Evolutionary conservation across 2,329 filamentous ascomycete genomes (phyloP), one percentile per base, ranked within the genome.

Genomic region (Aspergillus luchuensis): DNA sequence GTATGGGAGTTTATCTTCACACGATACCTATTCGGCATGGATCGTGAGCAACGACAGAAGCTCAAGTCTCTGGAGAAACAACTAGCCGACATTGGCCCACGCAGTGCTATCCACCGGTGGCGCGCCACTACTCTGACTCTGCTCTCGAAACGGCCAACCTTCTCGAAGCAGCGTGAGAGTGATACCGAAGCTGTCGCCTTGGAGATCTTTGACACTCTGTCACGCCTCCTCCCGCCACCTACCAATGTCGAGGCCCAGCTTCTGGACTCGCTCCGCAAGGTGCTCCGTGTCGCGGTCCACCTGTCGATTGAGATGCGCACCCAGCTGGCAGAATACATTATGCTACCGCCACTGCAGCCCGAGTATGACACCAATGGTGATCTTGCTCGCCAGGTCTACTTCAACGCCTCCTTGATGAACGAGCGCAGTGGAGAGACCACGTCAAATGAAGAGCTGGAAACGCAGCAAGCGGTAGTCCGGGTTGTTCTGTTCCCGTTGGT

Each of bases 1-100:
- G 89, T 99, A 55, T 99, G 93, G 93, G 95, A 99, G 77, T 97
- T 96, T 72, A 89, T 99, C 74, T 99, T 99, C 74, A 97, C 94
- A 8, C 88, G 95, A 65, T 99, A 99, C 76, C 87, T 99, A 25
- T 99, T 99, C 75, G 95, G 95, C 70, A 97, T 99, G 92, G 95
- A 99, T 75, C 87, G 93, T 69, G 95, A 98, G 78, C 95, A 99
- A 78, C 88, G 95, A 69, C 93, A 98, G 77, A 98, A 98, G 78
- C 89, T 99, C 75, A 98, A 99, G 81, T 88, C 90, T 36, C 85
- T 99, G 8, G 96, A 99, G 80, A 97, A 97, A 81, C 89, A 91
- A 41, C 84, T 99, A 30, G 85, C 86, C 19, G 95, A 99, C 74
- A 91, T 97, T 69, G 95, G 94, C 52, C 92, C 94, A 28, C 83